phyloP scores from a whole-genome alignment of 441 rosid species.

The Kokia cookei region DNA sequence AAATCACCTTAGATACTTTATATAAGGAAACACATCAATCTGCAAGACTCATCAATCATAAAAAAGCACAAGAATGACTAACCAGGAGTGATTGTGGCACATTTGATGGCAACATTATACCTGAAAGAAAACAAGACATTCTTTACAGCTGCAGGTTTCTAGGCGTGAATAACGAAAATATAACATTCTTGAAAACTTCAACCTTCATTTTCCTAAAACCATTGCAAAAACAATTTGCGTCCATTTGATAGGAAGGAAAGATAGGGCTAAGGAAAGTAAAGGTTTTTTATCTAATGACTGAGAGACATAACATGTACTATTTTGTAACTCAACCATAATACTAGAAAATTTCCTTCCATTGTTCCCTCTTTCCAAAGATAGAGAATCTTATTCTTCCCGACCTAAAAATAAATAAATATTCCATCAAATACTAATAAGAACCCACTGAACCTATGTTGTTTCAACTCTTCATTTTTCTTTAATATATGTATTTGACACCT shows the following conservation, averaged over 20 bases:
- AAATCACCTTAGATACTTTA: neutral
- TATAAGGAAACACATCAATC: neutral
- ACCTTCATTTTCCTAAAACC: neutral
- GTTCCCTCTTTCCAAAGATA: too few relatives aligned
- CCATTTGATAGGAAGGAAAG: neutral
- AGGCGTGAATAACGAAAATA: neutral
- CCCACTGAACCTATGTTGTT: neutral
- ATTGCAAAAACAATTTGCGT: neutral
- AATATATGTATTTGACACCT: too few relatives aligned
- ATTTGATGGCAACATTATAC: conserved; percentile 95
- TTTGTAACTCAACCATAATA: neutral
- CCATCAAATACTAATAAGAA: neutral
- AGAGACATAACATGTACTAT: neutral
- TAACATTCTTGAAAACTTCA: neutral
- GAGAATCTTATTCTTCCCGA: neutral
- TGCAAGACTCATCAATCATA: neutral
- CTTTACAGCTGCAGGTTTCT: neutral
- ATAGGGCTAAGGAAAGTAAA: neutral
- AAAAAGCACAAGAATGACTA: conserved; percentile 19
- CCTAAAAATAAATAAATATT: neutral
- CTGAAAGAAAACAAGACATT: conserved; percentile 29
- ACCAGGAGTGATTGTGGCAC: conserved; percentile 98
- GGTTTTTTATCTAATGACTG: neutral
- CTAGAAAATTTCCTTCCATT: neutral
- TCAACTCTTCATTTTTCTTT: too few relatives aligned